Base-by-base conservation (phyloP, 2,329 filamentous ascomycete species). In the Colletotrichum karsti region DNA sequence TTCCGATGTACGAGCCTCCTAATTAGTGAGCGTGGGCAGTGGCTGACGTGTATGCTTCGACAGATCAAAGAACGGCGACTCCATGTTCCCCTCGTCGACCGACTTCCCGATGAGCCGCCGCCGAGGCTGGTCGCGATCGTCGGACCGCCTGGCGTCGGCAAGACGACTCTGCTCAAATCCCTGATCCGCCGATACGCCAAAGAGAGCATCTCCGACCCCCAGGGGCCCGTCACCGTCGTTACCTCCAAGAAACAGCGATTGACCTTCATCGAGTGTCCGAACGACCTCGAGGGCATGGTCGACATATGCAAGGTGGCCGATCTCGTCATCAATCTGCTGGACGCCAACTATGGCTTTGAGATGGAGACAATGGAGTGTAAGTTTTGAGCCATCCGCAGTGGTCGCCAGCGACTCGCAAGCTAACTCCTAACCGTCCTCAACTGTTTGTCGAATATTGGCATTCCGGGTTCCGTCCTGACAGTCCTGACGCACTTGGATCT, bases 321-420 rank as follows among this genome's bases (percentile, higher is more conserved):
- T 78, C 93, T 98, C 6, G 86, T 99, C 55, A 87, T 99, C 63
- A 96, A n/a, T n/a, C n/a, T 99, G 93, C 99, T 99, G 74, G 96
- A 99, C 77, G 97, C 96, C 63, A 98, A 98, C 81, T 99, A 93
- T 76, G 97, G 96, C 13, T 99, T 99, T 77, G 96, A 99, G 82
- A 99, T 99, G 96, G 96, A 99, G 86, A 99, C 96, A 0, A 99
- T 99, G 96, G 96, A 99, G n/a, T n/a, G n/a, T n/a, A n/a, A n/a
- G n/a, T n/a, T n/a, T n/a, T n/a, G n/a, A n/a, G n/a, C n/a, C n/a
- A n/a, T n/a, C n/a, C n/a, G n/a, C n/a, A n/a, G n/a, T n/a, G n/a
- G n/a, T n/a, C n/a, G n/a, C n/a, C n/a, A n/a, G n/a, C n/a, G n/a
- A n/a, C n/a, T n/a, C n/a, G n/a, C n/a, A n/a, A n/a, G n/a, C n/a